Conservation (phyloP, 495 filamentous ascomycete genomes). For the Cercophora sp. region DNA sequence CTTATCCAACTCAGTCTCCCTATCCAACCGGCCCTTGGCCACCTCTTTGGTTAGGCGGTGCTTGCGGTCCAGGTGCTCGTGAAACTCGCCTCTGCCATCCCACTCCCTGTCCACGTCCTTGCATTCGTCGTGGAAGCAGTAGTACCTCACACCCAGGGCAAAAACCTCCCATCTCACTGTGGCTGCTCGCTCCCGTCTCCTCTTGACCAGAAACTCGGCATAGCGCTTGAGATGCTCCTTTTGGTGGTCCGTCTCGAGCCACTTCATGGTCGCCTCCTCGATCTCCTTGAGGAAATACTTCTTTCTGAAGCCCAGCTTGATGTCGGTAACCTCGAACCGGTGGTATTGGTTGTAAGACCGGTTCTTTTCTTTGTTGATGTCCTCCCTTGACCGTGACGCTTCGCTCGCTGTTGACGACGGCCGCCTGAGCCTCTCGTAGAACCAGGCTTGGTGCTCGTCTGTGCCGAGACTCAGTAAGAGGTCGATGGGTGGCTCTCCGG, state of each 20-base stretch:
- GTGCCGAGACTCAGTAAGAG: slow-evolving; percentile 28
- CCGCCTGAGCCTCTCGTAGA: slow-evolving; percentile 26
- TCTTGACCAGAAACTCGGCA: slow-evolving; percentile 21
- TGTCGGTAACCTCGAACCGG: slow-evolving; percentile 25
- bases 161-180: slow-evolving; percentile 32
- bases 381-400: background rate
- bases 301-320: slow-evolving; percentile 22
- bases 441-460: slow-evolving; percentile 32
- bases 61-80: slow-evolving; percentile 24
- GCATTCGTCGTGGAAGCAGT: slow-evolving; percentile 24
- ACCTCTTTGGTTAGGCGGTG: slow-evolving; percentile 18
- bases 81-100: slow-evolving; percentile 24
- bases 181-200: slow-evolving; percentile 18
- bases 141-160: slow-evolving; percentile 29
- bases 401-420: background rate
- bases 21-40: slow-evolving; percentile 15
- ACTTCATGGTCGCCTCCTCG: slow-evolving; percentile 23
- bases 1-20: slow-evolving; percentile 25
- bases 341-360: slow-evolving; percentile 24
- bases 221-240: slow-evolving; percentile 15
- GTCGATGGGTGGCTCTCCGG: slow-evolving; percentile 23
- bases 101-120: slow-evolving; percentile 7
- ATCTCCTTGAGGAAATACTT: slow-evolving; percentile 24
- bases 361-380: slow-evolving; percentile 17
- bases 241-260: slow-evolving; percentile 16